Percentiles rank a stretch among this genome's conserved stretches.
Conservation (phyloP, 805 yeast species). For the Soucietia sequanensis region DNA sequence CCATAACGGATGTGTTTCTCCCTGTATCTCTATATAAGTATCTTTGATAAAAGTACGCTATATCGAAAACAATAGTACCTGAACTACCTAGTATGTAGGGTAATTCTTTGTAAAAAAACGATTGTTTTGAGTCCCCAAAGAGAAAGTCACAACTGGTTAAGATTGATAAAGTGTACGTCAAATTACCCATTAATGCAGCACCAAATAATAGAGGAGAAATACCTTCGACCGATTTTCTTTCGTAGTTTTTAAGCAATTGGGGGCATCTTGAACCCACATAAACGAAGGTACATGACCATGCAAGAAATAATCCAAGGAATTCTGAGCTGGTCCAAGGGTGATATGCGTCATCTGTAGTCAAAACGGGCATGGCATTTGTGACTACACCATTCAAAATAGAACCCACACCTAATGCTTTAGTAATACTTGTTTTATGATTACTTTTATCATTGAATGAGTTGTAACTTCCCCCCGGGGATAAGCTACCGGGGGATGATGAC, state of each 20-base stretch:
- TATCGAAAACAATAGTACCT: slow-evolving; percentile 81
- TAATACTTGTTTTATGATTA: no score
- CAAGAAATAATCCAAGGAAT: slow-evolving; percentile 34
- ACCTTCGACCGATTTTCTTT: slow-evolving; percentile 82
- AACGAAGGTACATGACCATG: slow-evolving; percentile 78
- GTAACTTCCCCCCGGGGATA: neutral
- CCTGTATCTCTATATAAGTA: slow-evolving; percentile 28
- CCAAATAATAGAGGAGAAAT: slow-evolving; percentile 76
- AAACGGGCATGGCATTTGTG: neutral
- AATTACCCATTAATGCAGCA: slow-evolving; percentile 76
- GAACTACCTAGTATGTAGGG: slow-evolving; percentile 85
- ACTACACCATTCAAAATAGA: neutral
- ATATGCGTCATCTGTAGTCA: neutral
- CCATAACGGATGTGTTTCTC: slow-evolving; percentile 17
- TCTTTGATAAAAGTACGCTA: slow-evolving; percentile 65
- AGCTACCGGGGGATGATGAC: slow-evolving; percentile 13
- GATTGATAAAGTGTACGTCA: slow-evolving; percentile 74
- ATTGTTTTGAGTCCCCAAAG: slow-evolving; percentile 27
- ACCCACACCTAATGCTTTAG: neutral
- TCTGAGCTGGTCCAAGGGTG: neutral
- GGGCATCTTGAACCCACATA: slow-evolving; percentile 83
- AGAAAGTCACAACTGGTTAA: slow-evolving; percentile 58
- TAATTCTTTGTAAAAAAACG: slow-evolving; percentile 64
- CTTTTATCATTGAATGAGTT: neutral
- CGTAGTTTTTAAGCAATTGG: slow-evolving; percentile 73